Conservation (phyloP, 257 asterid genomes). For the Solanum stenotomum region DNA sequence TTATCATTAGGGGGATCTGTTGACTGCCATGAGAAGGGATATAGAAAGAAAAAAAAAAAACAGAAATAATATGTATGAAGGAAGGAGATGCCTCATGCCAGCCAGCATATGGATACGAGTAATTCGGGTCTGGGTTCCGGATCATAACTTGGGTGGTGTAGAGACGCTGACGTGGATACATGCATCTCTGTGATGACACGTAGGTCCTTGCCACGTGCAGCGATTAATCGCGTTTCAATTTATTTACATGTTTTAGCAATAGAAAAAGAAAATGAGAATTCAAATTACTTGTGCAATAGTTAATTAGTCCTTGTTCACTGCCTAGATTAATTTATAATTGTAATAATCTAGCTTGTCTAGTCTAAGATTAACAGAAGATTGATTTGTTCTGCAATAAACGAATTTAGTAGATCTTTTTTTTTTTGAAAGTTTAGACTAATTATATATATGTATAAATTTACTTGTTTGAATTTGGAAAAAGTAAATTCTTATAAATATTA, state of each 20-base stretch:
- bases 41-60: neutral
- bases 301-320: neutral
- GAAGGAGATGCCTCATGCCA: neutral
- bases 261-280: neutral
- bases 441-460: too few relatives aligned
- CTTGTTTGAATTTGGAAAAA: neutral
- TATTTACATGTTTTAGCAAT: neutral
- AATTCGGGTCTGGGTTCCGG: neutral
- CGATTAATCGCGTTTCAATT: neutral
- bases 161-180: constrained; percentile 9
- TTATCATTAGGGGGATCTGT: neutral
- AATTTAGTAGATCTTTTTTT: too few relatives aligned
- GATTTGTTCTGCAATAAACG: too few relatives aligned
- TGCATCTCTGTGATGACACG: neutral
- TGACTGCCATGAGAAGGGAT: neutral
- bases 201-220: neutral
- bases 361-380: too few relatives aligned
- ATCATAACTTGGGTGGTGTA: neutral
- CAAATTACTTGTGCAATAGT: neutral
- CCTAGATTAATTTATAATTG: neutral
- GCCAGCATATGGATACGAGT: neutral
- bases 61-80: neutral
- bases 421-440: too few relatives aligned
- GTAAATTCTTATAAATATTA: too few relatives aligned
- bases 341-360: too few relatives aligned